Percentiles rank a stretch among this genome's conserved stretches.
Evolutionary conservation across 805 yeast species (phyloP).

Genomic region (Starmerella bombi): DNA sequence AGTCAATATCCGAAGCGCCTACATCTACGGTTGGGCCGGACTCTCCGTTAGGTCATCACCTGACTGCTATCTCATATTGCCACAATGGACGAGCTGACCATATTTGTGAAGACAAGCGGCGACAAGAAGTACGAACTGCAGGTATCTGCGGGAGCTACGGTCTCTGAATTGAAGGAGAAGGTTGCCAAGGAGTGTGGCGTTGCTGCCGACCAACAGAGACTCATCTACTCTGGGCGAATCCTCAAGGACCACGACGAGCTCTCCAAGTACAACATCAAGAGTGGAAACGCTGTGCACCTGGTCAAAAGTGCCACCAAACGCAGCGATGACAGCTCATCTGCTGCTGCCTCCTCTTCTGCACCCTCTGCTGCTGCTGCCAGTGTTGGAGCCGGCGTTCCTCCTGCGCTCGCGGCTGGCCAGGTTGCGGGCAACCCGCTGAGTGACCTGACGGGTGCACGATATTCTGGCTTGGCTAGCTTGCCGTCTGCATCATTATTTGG

Average conservation of each 20-base stretch:
- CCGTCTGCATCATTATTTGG: conserved; percentile 86
- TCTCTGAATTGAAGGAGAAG: conserved; percentile 53
- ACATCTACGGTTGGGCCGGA: no score
- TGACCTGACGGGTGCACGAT: conserved; percentile 86
- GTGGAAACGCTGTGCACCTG: conserved; percentile 77
- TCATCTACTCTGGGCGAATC: conserved; percentile 89
- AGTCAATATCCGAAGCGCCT: no score
- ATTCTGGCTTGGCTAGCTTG: conserved; percentile 81
- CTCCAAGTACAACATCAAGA: conserved; percentile 62
- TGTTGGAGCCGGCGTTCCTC: conserved; percentile 46
- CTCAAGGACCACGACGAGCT: conserved; percentile 71
- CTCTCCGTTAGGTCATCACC: no score
- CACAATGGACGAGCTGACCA: conserved; percentile 9
- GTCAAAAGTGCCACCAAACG: conserved; percentile 46
- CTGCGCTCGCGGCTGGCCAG: conserved; percentile 64
- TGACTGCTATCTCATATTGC: no score
- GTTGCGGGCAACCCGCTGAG: conserved; percentile 84
- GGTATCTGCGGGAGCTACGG: conserved; percentile 41
- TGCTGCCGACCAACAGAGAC: conserved; percentile 68
- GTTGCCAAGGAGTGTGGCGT: conserved; percentile 50
- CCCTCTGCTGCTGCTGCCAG: conserved; percentile 7
- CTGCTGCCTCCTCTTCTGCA: conserved; percentile 19
- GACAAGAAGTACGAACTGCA: conserved; percentile 65
- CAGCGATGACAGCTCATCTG: conserved; percentile 17
- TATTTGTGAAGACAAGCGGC: conserved; percentile 35